phyloP scores from a whole-genome alignment of 148 eudicot species.

The Salicornia ramosissima region DNA sequence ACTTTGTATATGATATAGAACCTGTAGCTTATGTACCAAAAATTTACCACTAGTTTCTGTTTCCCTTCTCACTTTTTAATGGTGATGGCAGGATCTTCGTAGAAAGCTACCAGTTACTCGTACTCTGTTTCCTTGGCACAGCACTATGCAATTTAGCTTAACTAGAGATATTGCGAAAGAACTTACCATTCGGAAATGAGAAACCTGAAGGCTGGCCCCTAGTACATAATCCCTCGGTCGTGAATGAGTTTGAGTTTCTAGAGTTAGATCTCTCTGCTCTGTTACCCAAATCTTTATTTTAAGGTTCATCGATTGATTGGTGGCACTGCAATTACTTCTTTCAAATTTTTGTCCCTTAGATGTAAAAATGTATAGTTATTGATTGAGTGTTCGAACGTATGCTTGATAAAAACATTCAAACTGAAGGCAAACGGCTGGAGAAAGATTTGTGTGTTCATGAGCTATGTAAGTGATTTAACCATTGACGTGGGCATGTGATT shows the following conservation, averaged over 20 bases:
- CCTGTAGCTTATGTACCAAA: neutral
- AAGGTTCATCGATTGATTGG: slow-evolving; percentile 12
- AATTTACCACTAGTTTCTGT: neutral
- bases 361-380: slow-evolving; percentile 27
- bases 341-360: slow-evolving; percentile 13
- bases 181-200: slow-evolving; percentile 49
- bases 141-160: slow-evolving; percentile 74
- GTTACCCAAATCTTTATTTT: slow-evolving; percentile 7
- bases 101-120: slow-evolving; percentile 93
- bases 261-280: slow-evolving; percentile 11
- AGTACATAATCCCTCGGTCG: slow-evolving; percentile 21
- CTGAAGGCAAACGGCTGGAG: neutral
- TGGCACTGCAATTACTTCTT: slow-evolving; percentile 15
- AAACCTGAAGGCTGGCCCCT: neutral
- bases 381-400: slow-evolving; percentile 9
- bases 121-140: slow-evolving; percentile 89
- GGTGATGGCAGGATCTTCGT: slow-evolving; percentile 64
- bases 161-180: slow-evolving; percentile 62
- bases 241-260: slow-evolving; percentile 20
- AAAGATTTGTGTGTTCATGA: neutral
- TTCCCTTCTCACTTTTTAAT: slow-evolving; percentile 1
- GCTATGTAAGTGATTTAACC: too few relatives aligned
- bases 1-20: too few relatives aligned
- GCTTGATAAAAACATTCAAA: neutral
- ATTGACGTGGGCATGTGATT: too few relatives aligned